phyloP scores from a whole-genome alignment of 257 asterid species.

The Apocynum venetum region DNA sequence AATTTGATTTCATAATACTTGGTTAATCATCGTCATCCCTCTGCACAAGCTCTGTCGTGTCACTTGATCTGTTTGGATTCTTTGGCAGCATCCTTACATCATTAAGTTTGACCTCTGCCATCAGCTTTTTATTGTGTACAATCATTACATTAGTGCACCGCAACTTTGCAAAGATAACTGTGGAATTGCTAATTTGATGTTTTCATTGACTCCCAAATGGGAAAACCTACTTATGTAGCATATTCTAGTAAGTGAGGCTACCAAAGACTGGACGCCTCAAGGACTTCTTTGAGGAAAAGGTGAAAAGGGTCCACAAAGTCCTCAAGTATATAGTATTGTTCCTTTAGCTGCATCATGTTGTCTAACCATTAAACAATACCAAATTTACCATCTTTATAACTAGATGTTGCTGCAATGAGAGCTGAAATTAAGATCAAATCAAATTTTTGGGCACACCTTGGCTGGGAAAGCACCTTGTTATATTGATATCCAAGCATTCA shows the following conservation, averaged over 20 bases:
- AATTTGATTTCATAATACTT: neutral
- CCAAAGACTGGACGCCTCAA: neutral
- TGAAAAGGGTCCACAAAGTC: neutral
- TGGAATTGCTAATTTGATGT: neutral
- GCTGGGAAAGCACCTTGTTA: neutral
- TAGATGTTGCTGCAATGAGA: neutral
- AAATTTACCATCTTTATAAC: neutral
- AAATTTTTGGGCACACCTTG: neutral
- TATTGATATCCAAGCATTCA: neutral
- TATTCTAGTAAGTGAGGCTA: neutral
- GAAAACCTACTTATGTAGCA: too few species aligned
- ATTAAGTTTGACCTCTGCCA: neutral
- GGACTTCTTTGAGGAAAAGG: neutral
- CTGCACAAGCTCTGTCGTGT: neutral
- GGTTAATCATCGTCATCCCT: neutral
- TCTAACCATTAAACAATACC: neutral
- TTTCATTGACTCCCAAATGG: neutral
- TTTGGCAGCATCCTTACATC: slow-evolving; percentile 1
- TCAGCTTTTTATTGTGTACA: neutral
- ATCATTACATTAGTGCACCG: neutral
- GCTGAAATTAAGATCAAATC: neutral
- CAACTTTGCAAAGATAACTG: too few species aligned
- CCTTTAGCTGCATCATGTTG: neutral
- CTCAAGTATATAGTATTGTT: neutral
- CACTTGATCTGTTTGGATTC: neutral